A percentile compares a stretch with the other conserved stretches of the same genome.
phyloP scores from a whole-genome alignment of 2,329 filamentous ascomycete genomes.

The Ceratocystis destructans region DNA sequence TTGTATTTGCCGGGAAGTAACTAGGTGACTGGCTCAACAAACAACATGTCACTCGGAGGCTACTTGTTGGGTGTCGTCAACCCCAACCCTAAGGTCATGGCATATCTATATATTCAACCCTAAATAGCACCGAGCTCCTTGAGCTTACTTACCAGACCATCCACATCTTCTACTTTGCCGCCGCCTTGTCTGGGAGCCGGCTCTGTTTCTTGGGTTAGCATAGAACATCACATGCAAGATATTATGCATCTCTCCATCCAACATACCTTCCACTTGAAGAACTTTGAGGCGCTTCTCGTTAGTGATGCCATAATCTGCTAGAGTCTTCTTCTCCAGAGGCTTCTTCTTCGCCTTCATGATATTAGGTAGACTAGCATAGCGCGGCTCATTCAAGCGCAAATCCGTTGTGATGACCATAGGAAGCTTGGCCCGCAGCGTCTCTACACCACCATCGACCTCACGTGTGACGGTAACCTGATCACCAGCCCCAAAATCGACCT shows the following conservation, averaged over 20 bases:
- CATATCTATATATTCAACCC: not conserved
- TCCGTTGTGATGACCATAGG: slow-evolving; percentile 94
- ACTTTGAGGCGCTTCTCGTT: slow-evolving; percentile 68
- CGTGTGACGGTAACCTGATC: slow-evolving; percentile 64
- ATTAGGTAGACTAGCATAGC: slow-evolving; percentile 90
- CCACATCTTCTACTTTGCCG: slow-evolving; percentile 93
- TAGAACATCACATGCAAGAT: slow-evolving; percentile 12
- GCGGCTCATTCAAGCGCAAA: slow-evolving; percentile 81
- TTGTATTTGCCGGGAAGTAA: no score
- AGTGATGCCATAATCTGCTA: slow-evolving; percentile 70
- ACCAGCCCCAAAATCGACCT: slow-evolving; percentile 60
- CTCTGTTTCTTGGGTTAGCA: slow-evolving; percentile 37
- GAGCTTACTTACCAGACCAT: slow-evolving; percentile 82
- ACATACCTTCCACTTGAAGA: slow-evolving; percentile 69
- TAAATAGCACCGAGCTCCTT: slow-evolving; percentile 92
- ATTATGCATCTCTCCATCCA: slow-evolving; percentile 6
- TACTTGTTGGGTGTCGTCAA: not conserved
- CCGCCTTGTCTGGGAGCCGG: slow-evolving; percentile 78
- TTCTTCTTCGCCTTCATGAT: slow-evolving; percentile 99
- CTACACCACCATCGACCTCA: slow-evolving; percentile 90
- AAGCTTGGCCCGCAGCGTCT: slow-evolving; percentile 73
- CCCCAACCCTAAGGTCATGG: not conserved
- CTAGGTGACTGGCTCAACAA: not conserved
- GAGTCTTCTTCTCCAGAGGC: slow-evolving; percentile 80
- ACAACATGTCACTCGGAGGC: not conserved